Base-by-base conservation (phyloP, 495 filamentous ascomycete genomes). In the Trichocladium antarcticum region DNA sequence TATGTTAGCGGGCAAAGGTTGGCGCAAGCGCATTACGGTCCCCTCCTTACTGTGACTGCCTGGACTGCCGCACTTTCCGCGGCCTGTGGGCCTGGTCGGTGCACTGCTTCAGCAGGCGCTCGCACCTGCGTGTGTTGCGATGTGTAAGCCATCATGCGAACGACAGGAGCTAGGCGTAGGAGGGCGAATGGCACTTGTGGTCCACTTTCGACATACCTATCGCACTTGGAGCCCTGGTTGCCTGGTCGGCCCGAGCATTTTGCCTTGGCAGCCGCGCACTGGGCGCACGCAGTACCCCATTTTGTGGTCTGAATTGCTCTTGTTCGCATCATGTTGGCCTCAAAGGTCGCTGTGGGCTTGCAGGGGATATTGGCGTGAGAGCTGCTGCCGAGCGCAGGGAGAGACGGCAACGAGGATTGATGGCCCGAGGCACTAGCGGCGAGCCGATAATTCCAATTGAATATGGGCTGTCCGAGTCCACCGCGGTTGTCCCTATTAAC, bases 41-140 rank as follows among this genome's bases (percentile, higher is more conserved):
- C n/a, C n/a, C 24, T 27, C 16, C 50, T 47, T 38, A 53, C 50
- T 53, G 49, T 19, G 44, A 37, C 22, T 46, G 38, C 19, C 50
- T 45, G 1, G 38, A 22, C 17, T 53, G 50, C 7, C 50, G 37
- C 2, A 38, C 43, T 29, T 47, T 53, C 37, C 50, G 40, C 16
- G 50, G 50, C 3, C 28, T 39, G 14, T 53, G 50, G 14, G 47
- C 38, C 12, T 53, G 50, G 22, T 47, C 50, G 38, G 50, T 53
- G 15, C 50, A 53, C 32, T 47, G 50, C 50, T 53, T 53, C 31
- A 53, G 22, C 37, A 53, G 24, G 21, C 50, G 50, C 22, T 53
- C 38, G 16, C 44, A 53, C 29, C 50, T 53, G 29, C n/a, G n/a
- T n/a, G n/a, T n/a, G n/a, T n/a, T 20, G 6, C 5, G 14, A 27